A percentile compares a stretch with the other conserved stretches of the same genome.
phyloP scores from a whole-genome alignment of 2,329 filamentous ascomycete genomes.

The Botryotinia convoluta region DNA sequence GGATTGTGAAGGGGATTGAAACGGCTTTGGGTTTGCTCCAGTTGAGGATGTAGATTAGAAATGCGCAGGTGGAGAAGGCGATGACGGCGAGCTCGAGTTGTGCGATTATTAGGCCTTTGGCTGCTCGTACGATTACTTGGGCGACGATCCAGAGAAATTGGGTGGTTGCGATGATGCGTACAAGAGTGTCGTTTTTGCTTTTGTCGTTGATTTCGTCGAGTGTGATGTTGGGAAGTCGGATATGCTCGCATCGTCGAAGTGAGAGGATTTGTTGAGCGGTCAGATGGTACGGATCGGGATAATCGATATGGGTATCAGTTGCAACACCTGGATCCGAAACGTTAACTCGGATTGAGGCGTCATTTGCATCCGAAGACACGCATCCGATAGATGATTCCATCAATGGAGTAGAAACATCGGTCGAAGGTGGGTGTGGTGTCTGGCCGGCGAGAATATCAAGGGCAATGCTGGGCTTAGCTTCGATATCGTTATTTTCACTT shows the following conservation, averaged over 20 bases:
- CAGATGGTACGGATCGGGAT: constrained; percentile 12
- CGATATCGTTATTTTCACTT: background rate
- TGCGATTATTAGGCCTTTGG: background rate
- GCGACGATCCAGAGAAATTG: constrained; percentile 24
- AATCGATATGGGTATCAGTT: background rate
- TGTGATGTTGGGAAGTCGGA: constrained; percentile 39
- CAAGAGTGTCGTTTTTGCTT: constrained; percentile 41
- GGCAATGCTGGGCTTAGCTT: background rate
- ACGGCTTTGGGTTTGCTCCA: constrained; percentile 16
- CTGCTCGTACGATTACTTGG: background rate
- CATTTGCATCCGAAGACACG: background rate
- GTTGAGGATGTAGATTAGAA: constrained; percentile 20
- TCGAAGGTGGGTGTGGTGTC: background rate
- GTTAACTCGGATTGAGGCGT: background rate
- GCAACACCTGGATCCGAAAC: background rate
- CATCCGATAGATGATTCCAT: background rate
- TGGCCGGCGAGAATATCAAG: background rate
- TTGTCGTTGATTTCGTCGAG: constrained; percentile 49
- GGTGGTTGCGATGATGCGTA: constrained; percentile 11
- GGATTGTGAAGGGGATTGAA: background rate
- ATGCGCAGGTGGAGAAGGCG: constrained; percentile 20
- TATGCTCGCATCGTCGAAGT: constrained; percentile 11
- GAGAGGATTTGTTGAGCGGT: constrained; percentile 8
- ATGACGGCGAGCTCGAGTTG: constrained; percentile 17
- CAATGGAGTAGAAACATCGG: background rate